Evolutionary conservation across 306 rosid genomes (phyloP).

Genomic region (cucumber (Cucumis sativus)): Cucumber_9930_V3 NC_026658.2:7391001-7391500

Average conservation of each 20-base stretch:
- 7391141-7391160: background rate
- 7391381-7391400: background rate
- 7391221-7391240: slow-evolving; percentile 86
- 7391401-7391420: background rate
- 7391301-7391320: background rate
- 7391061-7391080: background rate
- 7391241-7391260: slow-evolving; percentile 68
- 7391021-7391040: slow-evolving; percentile 77
- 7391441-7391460: slow-evolving; percentile 78
- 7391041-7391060: too few relatives aligned
- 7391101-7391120: background rate
- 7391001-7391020: slow-evolving; percentile 78
- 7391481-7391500: slow-evolving; percentile 53
- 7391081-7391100: too few relatives aligned
- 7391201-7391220: slow-evolving; percentile 26
- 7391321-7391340: background rate
- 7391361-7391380: background rate
- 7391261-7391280: slow-evolving; percentile 59
- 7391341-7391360: background rate
- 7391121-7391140: background rate
- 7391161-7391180: background rate
- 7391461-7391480: slow-evolving; percentile 92
- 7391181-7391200: background rate
- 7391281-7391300: slow-evolving; percentile 59
- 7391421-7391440: background rate